Conservation (phyloP, 1,284 basidiomycete genomes). For the Pseudozyma flocculosa region DNA sequence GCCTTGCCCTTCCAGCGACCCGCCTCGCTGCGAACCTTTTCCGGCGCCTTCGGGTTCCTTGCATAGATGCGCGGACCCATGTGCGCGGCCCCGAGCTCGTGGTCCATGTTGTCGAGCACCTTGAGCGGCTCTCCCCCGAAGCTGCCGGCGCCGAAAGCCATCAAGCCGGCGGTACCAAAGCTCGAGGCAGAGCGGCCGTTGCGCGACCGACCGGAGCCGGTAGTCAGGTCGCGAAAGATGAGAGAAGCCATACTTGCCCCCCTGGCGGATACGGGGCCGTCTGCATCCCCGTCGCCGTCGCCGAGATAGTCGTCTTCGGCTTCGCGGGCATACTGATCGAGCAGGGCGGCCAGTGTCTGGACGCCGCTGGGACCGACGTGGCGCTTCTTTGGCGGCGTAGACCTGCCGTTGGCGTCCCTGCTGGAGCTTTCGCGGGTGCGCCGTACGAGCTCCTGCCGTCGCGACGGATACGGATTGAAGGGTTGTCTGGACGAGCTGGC, state of each 20-base stretch:
- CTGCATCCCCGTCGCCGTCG: constrained; percentile 17
- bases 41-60: constrained; percentile 2
- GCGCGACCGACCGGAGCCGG: constrained; percentile 11
- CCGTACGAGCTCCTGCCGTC: constrained; percentile 27
- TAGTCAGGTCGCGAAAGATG: constrained; percentile 27
- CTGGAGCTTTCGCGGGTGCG: constrained; percentile 18
- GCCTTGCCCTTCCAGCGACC: not conserved
- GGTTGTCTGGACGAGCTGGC: not conserved
- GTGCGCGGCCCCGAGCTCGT: constrained; percentile 29
- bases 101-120: constrained; percentile 25
- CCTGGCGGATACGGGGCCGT: constrained; percentile 19
- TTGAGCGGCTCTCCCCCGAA: constrained; percentile 30
- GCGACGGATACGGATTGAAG: constrained; percentile 36
- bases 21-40: not conserved
- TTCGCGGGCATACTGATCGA: constrained; percentile 12
- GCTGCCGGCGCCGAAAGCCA: constrained; percentile 17
- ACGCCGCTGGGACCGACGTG: constrained; percentile 18
- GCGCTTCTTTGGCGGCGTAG: constrained; percentile 14
- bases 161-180: constrained; percentile 18
- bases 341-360: constrained; percentile 15
- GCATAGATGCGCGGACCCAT: constrained; percentile 35
- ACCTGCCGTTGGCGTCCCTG: constrained; percentile 1
- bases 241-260: constrained; percentile 39
- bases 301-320: constrained; percentile 3
- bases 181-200: constrained; percentile 17